Base-by-base conservation (phyloP, 2,329 filamentous ascomycete genomes). In the Curvularia sp. region DNA sequence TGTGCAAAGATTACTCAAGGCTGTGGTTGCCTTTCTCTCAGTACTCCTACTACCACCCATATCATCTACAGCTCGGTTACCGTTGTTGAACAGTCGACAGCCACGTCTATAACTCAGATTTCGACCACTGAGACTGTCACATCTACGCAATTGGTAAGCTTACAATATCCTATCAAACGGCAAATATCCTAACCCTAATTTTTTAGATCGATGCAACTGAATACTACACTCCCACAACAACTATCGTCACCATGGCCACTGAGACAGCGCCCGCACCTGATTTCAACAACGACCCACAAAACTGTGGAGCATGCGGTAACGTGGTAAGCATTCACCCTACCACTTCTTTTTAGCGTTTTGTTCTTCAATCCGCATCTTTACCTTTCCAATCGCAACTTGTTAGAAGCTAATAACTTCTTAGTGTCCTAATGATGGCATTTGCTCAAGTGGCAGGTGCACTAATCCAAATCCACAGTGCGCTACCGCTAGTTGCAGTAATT, bases 271-370 rank as follows among this genome's bases (percentile, higher is more conserved):
- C 21, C 5, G 5, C 43, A n/a, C 28, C 28, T 10, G 32, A 4
- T 2, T 32, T n/a, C 5, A 5, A 13, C 41, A 49, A 1, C 12
- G 51, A 54, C 1, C 25, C 42, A 1, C 39, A 54, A 23, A 54
- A 54, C 51, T 54, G 51, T 13, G 51, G 51, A 1, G 23, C 23
- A 1, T 54, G 51, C 5, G 51, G 51, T 19, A 47, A 45, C 1
- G 51, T 53, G 0, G 42, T 45, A 30, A 18, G 25, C 28, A 2
- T 10, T 8, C 10, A 18, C 28, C 4, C 13, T 5, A 41, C 8
- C 6, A 3, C 28, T 12, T 30, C 28, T 30, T 12, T 30, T 8
- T 30, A 8, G 5, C 28, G n/a, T n/a, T n/a, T 10, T 30, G 8
- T 2, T 4, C 28, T 8, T 30, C n/a, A n/a, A n/a, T n/a, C n/a